Conservation (phyloP, 139 green algal genomes). For the Coelastrella sp. region DNA sequence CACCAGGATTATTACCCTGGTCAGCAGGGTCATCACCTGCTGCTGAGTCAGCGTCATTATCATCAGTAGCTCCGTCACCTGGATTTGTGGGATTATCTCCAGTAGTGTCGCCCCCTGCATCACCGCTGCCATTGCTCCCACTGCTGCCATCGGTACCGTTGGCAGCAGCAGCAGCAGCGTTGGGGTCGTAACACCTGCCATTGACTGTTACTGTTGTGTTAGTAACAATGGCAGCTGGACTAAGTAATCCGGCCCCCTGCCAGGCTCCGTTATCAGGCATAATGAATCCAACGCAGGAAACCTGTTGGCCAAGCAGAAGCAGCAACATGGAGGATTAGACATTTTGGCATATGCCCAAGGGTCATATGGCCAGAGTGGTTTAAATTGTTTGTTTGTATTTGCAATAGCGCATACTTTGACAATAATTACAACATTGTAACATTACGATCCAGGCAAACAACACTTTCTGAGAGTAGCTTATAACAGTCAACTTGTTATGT, state of each 20-base stretch:
- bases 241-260: background rate
- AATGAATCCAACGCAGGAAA: conserved; percentile 8
- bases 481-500: background rate
- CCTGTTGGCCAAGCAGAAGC: too few relatives aligned
- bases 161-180: background rate
- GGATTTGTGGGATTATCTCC: too few relatives aligned
- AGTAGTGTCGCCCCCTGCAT: too few relatives aligned
- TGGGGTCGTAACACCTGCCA: background rate
- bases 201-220: background rate
- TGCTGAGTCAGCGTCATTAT: background rate
- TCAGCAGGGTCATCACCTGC: background rate
- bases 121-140: background rate
- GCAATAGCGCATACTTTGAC: too few relatives aligned
- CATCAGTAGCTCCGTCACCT: background rate
- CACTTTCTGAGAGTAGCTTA: too few relatives aligned
- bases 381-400: too few relatives aligned
- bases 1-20: background rate
- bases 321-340: too few relatives aligned
- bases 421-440: too few relatives aligned
- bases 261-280: conserved; percentile 8
- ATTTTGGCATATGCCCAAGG: too few relatives aligned
- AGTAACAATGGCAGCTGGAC: background rate
- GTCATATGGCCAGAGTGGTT: too few relatives aligned
- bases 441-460: too few relatives aligned
- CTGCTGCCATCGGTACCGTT: background rate